These are phyloP conservation scores for Cucurbita moschata DNA, from an alignment of 306 rosid genomes.

Conservation along the genomic window DNA sequence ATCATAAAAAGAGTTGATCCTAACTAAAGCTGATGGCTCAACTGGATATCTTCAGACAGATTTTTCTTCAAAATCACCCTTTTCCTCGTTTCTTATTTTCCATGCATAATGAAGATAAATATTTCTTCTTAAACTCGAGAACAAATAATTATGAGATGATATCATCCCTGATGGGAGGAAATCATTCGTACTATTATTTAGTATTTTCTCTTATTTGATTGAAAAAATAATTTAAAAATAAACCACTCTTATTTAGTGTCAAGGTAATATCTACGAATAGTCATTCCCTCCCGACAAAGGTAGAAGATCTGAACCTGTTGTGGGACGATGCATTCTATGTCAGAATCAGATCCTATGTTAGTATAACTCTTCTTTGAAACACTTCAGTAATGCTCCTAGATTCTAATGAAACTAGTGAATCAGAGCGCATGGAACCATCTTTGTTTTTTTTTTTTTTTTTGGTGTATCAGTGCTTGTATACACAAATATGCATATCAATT, in stretches of 20 bases:
- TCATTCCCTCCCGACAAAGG: not conserved
- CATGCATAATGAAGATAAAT: not conserved
- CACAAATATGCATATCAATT: not conserved
- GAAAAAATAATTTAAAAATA: not conserved
- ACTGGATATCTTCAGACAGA: not conserved
- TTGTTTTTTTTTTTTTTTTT: not conserved
- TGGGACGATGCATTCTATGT: not conserved
- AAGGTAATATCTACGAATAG: not conserved
- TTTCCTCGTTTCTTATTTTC: not conserved
- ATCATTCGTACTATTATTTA: not conserved
- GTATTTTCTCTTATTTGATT: not conserved
- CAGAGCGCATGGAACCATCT: not conserved
- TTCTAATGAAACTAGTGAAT: not conserved
- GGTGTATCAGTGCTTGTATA: not conserved
- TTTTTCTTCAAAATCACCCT: not conserved
- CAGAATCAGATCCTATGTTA: not conserved
- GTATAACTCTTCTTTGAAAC: not conserved
- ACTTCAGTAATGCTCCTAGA: not conserved
- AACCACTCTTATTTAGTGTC: not conserved
- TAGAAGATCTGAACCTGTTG: not conserved
- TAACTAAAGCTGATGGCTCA: not conserved
- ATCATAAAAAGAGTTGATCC: not conserved
- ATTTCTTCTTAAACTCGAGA: not conserved
- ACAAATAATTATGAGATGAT: not conserved
- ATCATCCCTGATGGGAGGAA: not conserved